Percentiles rank a stretch among this genome's conserved stretches.
phyloP scores from a whole-genome alignment of 148 eudicot species.

The Pharnaceum exiguum region DNA sequence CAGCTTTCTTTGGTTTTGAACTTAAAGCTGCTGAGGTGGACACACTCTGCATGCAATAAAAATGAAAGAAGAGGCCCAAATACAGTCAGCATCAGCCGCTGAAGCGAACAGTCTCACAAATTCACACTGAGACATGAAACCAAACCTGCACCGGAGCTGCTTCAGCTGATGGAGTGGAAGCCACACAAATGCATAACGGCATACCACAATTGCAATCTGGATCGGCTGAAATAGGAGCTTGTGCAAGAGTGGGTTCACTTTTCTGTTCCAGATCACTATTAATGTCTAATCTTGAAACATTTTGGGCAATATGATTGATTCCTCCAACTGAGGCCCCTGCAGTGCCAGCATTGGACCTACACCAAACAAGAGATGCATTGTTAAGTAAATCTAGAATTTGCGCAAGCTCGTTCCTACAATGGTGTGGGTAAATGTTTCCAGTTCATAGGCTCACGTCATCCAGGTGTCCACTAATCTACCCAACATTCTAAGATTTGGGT shows the following conservation, averaged over 20 bases:
- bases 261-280: constrained; percentile 37
- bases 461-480: too few species aligned
- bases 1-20: constrained; percentile 55
- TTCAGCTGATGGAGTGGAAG: constrained; percentile 43
- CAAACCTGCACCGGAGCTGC: constrained; percentile 44
- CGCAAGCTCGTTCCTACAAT: background rate
- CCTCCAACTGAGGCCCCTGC: constrained; percentile 31
- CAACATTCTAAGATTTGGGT: too few species aligned
- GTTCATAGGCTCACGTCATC: too few species aligned
- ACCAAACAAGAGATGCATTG: constrained; percentile 7
- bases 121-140: background rate
- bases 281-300: constrained; percentile 59
- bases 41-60: constrained; percentile 25
- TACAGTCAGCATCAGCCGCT: background rate
- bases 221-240: constrained; percentile 25
- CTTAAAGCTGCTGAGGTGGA: constrained; percentile 26
- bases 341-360: constrained; percentile 34
- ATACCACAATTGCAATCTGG: constrained; percentile 93
- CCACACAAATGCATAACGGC: constrained; percentile 97
- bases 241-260: constrained; percentile 22
- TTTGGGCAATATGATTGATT: constrained; percentile 44
- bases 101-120: background rate
- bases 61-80: constrained; percentile 7
- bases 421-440: background rate
- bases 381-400: background rate